A percentile compares a stretch with the other conserved stretches of the same genome.
Evolutionary conservation across 331 rosid species (phyloP).

Genomic region (Saraca asoca): DNA sequence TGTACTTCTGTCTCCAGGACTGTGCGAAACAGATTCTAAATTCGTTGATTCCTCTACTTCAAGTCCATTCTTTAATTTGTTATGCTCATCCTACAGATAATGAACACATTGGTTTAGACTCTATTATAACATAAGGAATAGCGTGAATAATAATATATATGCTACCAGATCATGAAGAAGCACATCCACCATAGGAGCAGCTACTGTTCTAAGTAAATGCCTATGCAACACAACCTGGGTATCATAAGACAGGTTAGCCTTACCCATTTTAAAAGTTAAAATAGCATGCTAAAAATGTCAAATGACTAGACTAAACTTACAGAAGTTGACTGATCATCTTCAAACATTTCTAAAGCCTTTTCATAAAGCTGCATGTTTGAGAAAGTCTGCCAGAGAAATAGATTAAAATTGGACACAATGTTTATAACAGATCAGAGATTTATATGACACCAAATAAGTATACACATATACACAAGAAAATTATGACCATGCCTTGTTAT

Average conservation of each 20-base stretch:
- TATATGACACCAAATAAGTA: neutral
- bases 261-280: conserved; percentile 36
- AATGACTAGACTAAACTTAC: conserved; percentile 55
- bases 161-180: conserved; percentile 76
- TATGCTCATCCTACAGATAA: conserved; percentile 69
- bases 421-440: conserved; percentile 3
- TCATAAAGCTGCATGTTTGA: conserved; percentile 91
- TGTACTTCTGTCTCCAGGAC: conserved; percentile 71
- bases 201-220: conserved; percentile 88
- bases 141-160: conserved; percentile 26
- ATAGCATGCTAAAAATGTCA: conserved; percentile 26
- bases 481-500: neutral
- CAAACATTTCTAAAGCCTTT: conserved; percentile 91
- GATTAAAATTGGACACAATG: conserved; percentile 26
- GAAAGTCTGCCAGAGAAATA: conserved; percentile 70
- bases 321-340: conserved; percentile 86
- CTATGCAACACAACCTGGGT: conserved; percentile 90
- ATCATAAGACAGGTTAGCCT: conserved; percentile 38
- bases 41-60: conserved; percentile 63
- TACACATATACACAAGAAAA: neutral
- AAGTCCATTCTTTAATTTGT: conserved; percentile 81
- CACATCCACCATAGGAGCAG: conserved; percentile 68
- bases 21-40: conserved; percentile 59
- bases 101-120: conserved; percentile 23
- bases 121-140: conserved; percentile 14